These are phyloP conservation scores for Platismatia glauca DNA, from an alignment of 495 filamentous ascomycete species.

Conservation along the genomic window DNA sequence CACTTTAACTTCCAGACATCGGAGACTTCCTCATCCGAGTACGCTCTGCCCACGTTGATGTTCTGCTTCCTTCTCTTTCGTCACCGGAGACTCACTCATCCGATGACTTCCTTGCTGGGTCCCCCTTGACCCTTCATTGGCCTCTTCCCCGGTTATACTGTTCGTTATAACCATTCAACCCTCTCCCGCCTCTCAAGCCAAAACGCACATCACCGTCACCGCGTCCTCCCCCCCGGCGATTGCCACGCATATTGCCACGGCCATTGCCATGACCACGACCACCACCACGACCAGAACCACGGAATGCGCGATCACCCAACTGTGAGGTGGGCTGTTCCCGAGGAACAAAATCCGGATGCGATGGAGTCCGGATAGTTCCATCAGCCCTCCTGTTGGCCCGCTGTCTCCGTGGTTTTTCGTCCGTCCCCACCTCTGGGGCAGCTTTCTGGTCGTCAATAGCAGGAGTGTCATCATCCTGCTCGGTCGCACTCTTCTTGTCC, in stretches of 20 bases:
- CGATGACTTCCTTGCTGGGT: too few species aligned
- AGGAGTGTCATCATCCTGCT: background rate
- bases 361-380: background rate
- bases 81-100: background rate
- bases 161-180: background rate
- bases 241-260: background rate
- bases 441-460: background rate
- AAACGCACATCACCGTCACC: background rate
- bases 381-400: background rate
- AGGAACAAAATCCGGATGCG: background rate
- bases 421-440: background rate
- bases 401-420: background rate
- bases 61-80: background rate
- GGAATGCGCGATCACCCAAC: too few species aligned
- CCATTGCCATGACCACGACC: background rate
- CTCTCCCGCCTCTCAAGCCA: background rate
- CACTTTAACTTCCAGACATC: too few species aligned
- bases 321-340: background rate
- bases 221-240: background rate
- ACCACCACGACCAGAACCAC: too few species aligned
- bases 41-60: too few species aligned
- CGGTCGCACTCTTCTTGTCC: background rate
- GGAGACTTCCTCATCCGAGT: too few species aligned
- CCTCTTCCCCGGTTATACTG: background rate
- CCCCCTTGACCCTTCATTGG: too few species aligned